Base-by-base conservation (phyloP, 192 early-diverging fungal genomes). In the Phlyctochytrium bullatum region DNA sequence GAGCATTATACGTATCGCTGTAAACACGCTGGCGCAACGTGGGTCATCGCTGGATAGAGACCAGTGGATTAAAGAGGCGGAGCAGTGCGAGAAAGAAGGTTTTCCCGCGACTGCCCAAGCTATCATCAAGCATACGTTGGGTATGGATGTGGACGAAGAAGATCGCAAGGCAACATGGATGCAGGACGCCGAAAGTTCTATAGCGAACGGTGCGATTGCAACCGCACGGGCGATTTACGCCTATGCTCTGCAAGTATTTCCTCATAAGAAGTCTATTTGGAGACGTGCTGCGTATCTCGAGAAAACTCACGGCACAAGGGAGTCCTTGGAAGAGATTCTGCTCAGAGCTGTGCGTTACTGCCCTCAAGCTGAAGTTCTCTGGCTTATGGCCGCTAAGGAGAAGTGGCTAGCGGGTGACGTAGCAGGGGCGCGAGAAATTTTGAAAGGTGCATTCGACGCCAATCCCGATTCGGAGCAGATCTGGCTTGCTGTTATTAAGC, bases 371-470 rank as follows among this genome's bases (percentile, higher is more conserved):
- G 94, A 99, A 74, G 82, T 92, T 1, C 78, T 99, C 52, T 99
- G 97, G 97, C 83, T 99, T 31, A 97, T 97, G 91, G 90, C 85
- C 0, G 97, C 97, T 31, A 96, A 97, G 72, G 93, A 97, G 57
- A 92, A 91, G 73, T 97, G 96, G 96, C 60, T 88, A 20, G 81
- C 83, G 14, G 88, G 88, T 3, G 89, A 95, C 70, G 83, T 98
- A 17, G 78, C 82, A 2, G 91, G 86, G 27, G 97, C 96, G 12
- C 89, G 93, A 30, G 76, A 71, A 16, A 92, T 96, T 60, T 80
- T 99, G 23, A 90, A 87, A 34, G 83, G 86, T 58, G 96, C 96
- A 2, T 95, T 94, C 76, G 81, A 82, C 10, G 94, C 95, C 2
- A 97, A 98, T 71, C 91, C 93, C 0, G 87, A 88, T 60, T 92